A percentile compares a stretch with the other conserved stretches of the same genome.
Conservation (phyloP, 1,139 yeast species). For the Geotrichum aggregatum region DNA sequence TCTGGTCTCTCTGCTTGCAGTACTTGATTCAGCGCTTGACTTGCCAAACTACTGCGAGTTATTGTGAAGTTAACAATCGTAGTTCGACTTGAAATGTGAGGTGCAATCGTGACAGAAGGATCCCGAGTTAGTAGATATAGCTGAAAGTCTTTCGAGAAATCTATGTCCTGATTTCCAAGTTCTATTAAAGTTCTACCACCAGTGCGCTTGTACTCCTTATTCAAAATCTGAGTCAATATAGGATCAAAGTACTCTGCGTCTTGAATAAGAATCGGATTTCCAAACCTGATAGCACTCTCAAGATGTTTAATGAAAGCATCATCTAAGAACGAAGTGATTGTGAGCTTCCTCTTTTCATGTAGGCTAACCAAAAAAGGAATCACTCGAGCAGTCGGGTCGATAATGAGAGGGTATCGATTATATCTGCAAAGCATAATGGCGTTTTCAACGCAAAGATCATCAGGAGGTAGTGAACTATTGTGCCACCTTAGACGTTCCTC, state of each 20-base stretch:
- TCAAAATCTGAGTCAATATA: slow-evolving; percentile 56
- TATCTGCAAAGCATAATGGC: slow-evolving; percentile 48
- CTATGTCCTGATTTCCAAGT: slow-evolving; percentile 63
- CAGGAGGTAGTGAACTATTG: slow-evolving; percentile 51
- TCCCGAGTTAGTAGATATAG: slow-evolving; percentile 62
- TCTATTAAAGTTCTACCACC: slow-evolving; percentile 68
- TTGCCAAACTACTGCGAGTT: slow-evolving; percentile 62
- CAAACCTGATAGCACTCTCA: slow-evolving; percentile 80
- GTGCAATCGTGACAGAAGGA: slow-evolving; percentile 46
- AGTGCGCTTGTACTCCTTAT: slow-evolving; percentile 55
- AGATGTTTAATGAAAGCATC: slow-evolving; percentile 63
- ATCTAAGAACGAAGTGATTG: slow-evolving; percentile 67
- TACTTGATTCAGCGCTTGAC: slow-evolving; percentile 57
- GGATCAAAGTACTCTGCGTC: slow-evolving; percentile 85
- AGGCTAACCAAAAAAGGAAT: slow-evolving; percentile 43
- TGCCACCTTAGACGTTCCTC: slow-evolving; percentile 51
- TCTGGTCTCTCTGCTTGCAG: slow-evolving; percentile 61
- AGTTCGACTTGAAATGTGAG: slow-evolving; percentile 60
- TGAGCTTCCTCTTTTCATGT: slow-evolving; percentile 40
- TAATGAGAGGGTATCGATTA: slow-evolving; percentile 51
- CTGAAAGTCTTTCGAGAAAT: slow-evolving; percentile 60
- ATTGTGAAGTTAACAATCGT: slow-evolving; percentile 65
- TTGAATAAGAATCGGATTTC: slow-evolving; percentile 65
- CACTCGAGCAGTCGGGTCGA: slow-evolving; percentile 66
- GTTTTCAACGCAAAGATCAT: slow-evolving; percentile 61